A percentile compares a stretch with the other conserved stretches of the same genome.
phyloP scores from a whole-genome alignment of 176 grass and related monocot species.

The Guadua angustifolia region DNA sequence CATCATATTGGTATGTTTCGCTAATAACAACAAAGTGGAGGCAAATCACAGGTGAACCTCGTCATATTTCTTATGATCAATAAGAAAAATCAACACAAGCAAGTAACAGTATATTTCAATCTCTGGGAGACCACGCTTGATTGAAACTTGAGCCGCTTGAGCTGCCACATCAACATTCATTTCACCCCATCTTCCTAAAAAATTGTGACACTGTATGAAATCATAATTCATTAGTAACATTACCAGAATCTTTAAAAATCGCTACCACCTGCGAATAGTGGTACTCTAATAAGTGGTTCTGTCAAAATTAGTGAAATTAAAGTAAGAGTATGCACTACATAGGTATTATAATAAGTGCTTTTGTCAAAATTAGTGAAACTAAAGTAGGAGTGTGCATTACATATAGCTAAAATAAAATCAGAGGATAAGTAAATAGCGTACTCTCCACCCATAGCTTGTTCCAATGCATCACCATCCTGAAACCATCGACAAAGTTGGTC shows the following conservation, averaged over 20 bases:
- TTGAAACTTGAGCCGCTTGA: too few species aligned
- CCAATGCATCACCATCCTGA: conserved; percentile 92
- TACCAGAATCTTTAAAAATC: too few species aligned
- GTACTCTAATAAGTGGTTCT: too few species aligned
- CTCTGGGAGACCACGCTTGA: conserved; percentile 68
- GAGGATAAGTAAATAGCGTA: conserved; percentile 49
- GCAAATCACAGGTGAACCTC: conserved; percentile 44
- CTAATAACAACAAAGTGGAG: neutral
- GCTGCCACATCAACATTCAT: too few species aligned
- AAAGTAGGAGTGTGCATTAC: neutral
- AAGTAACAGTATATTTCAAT: conserved; percentile 91
- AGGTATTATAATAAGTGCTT: conserved; percentile 29
- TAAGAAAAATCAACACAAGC: conserved; percentile 78
- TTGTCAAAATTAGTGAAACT: conserved; percentile 5
- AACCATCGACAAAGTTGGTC: conserved; percentile 86
- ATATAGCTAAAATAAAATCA: conserved; percentile 23
- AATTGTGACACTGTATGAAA: too few species aligned
- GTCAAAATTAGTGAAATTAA: too few species aligned
- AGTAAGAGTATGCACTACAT: too few species aligned
- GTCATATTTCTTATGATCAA: conserved; percentile 76
- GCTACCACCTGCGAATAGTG: conserved; percentile 72
- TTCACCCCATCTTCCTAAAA: too few species aligned
- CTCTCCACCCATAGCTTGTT: conserved; percentile 93
- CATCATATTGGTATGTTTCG: conserved; percentile 11
- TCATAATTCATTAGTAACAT: too few species aligned